Base-by-base conservation (phyloP, 2,329 filamentous ascomycete genomes). In the Beauveria medogensis region DNA sequence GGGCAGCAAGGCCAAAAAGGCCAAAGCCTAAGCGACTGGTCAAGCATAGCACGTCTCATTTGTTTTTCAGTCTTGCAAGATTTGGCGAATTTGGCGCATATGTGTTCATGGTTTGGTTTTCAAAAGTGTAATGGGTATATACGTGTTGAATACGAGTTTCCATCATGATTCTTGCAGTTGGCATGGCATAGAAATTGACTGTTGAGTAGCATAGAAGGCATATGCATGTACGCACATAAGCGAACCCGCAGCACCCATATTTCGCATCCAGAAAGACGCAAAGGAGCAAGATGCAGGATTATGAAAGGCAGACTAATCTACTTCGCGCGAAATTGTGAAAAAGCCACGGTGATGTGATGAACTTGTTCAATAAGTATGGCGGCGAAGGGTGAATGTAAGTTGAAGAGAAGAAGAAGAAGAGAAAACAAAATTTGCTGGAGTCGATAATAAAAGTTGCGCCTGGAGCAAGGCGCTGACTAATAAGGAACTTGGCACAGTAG, bases 191-290 rank as follows among this genome's bases (percentile, higher is more conserved):
- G 9, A 55, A 34, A 34, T 7, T 0, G 1, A n/a, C 34, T 22
- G 28, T 26, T 16, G n/a, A 37, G 30, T 20, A 57, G n/a, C 47
- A 52, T 14, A 44, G 10, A 20, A 22, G 43, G 55, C 18, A 54
- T n/a, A 48, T 34, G 50, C n/a, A 80, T 85, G 80, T 84, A 72
- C 77, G 81, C 82, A 73, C 81, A 82, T 81, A 85, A 76, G 82
- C 82, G 82, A 85, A 85, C 81, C 82, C 77, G 76, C 74, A 72
- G 75, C 77, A 76, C 78, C 77, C 78, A 74, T 73, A 64, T 41
- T 44, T 16, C n/a, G 37, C 34, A 40, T 20, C 37, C 16, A 40
- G 26, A 52, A 47, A 22, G 48, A 51, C 67, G 67, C 67, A 69
- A 67, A 69, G 69, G 69, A 77, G 78, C 75, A 75, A 74, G 76